Conservation (phyloP, 352 stramenopile species). For the Phytophthora meadii region DNA sequence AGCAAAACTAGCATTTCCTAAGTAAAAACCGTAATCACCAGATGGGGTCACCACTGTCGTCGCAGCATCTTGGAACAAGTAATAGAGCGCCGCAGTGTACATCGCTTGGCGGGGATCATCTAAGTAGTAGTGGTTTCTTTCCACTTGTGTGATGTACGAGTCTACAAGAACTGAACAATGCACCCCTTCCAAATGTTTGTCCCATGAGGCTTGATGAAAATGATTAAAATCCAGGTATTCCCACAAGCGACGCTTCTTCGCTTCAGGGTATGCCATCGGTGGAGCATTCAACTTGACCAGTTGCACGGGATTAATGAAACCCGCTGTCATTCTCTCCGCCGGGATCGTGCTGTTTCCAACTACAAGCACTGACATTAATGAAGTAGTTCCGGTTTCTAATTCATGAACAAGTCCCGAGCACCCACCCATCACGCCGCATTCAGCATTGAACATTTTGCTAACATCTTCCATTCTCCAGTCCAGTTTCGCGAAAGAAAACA, state of each 20-base stretch:
- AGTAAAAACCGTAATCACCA: constrained; percentile 15
- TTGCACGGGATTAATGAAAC: constrained; percentile 34
- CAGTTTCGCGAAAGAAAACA: constrained; percentile 47
- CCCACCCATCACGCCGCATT: constrained; percentile 20
- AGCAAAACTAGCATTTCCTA: constrained; percentile 38
- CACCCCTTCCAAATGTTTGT: constrained; percentile 13
- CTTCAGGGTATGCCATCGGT: constrained; percentile 22
- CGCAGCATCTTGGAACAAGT: constrained; percentile 49
- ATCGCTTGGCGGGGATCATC: constrained; percentile 48
- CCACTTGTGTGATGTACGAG: constrained; percentile 53
- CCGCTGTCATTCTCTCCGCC: constrained; percentile 13
- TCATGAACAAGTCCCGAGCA: constrained; percentile 38
- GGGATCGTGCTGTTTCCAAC: constrained; percentile 32
- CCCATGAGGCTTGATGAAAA: constrained; percentile 18
- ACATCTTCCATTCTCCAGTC: constrained; percentile 41
- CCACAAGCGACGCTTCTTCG: constrained; percentile 22
- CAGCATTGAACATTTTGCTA: constrained; percentile 39
- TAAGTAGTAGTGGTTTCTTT: constrained; percentile 54
- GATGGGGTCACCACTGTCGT: constrained; percentile 33
- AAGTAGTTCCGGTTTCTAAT: constrained; percentile 15
- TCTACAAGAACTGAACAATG: constrained; percentile 55
- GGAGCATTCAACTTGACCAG: constrained; percentile 30
- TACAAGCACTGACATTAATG: constrained; percentile 19
- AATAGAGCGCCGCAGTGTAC: constrained; percentile 62
- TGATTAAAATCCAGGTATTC: constrained; percentile 28